Base-by-base conservation (phyloP, 176 grass and related monocot species). In the Paspalum vaginatum region DNA sequence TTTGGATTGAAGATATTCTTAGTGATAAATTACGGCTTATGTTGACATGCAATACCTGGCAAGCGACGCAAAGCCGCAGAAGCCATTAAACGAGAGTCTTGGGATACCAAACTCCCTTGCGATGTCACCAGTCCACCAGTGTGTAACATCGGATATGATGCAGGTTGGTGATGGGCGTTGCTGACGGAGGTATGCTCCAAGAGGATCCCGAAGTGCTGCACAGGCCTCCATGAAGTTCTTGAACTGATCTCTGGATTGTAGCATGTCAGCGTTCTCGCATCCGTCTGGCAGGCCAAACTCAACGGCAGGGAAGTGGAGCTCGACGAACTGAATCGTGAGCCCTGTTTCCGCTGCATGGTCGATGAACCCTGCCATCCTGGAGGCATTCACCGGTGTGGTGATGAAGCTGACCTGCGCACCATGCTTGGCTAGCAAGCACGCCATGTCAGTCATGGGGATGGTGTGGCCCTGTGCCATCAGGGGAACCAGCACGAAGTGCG, bases 361-460 rank as follows among this genome's bases (percentile, higher is more conserved):
- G 51, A 76, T 32, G 52, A 88, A 52, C 20, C 51, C 60, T 17
- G 70, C 46, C 16, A 89, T 85, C 68, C 89, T 85, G 20, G 65
- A 67, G 44, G 86, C 86, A 37, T 95, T 95, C 7, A 87, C n/a
- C 0, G 89, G 89, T 17, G 89, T 91, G 39, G 92, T 95, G 62
- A 91, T 24, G 62, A 95, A 72, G 80, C 85, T 95, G 21, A 95
- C 89, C 37, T 54, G 62, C 7, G 86, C 89, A 22, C 87, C 89
- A 11, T 76, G 89, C 70, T 84, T 66, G 3, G 92, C 89, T 37
- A 91, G 84, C 39, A 91, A 55, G 64, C 61, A 64, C 0, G 87
- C 92, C 89, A 94, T 85, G 81, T 89, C 89, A 5, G 67, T 79
- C 92, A 94, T 94, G 4, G 89, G 92, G 52, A 94, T 94, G 51